A percentile compares a stretch with the other conserved stretches of the same genome.
phyloP scores from a whole-genome alignment of 805 yeast species.

The Lipomyces chichibuensis region DNA sequence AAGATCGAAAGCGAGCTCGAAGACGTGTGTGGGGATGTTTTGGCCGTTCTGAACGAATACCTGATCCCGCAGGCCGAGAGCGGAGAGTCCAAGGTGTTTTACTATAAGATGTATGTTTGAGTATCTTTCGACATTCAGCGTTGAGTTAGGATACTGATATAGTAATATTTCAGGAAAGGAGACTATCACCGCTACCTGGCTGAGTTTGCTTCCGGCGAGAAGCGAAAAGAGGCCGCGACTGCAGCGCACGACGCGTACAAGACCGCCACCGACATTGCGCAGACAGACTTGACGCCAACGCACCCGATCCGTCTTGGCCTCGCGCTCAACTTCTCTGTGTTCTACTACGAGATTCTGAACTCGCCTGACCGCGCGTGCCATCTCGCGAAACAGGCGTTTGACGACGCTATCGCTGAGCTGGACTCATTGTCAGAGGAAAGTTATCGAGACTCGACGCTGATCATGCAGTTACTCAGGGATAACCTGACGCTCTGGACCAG shows the following conservation, averaged over 20 bases:
- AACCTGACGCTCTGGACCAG: constrained; percentile 56
- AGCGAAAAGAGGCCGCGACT: constrained; percentile 92
- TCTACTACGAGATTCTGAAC: constrained; percentile 89
- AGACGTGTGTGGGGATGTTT: constrained; percentile 92
- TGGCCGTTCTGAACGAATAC: constrained; percentile 83
- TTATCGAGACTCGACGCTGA: constrained; percentile 88
- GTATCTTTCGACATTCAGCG: neutral
- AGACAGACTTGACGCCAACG: constrained; percentile 97
- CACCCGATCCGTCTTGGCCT: constrained; percentile 98
- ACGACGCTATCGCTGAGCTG: constrained; percentile 92
- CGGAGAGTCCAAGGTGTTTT: constrained; percentile 97
- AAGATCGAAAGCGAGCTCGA: constrained; percentile 94
- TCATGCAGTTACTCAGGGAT: constrained; percentile 78
- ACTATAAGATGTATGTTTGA: constrained; percentile 76
- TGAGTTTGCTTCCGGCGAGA: constrained; percentile 91
- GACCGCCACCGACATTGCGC: constrained; percentile 96
- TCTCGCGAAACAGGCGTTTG: constrained; percentile 93
- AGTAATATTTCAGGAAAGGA: constrained; percentile 68
- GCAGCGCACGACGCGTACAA: constrained; percentile 94
- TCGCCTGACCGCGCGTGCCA: constrained; percentile 96
- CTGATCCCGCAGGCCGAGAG: constrained; percentile 93
- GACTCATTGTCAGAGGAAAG: constrained; percentile 93
- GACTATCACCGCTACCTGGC: constrained; percentile 99
- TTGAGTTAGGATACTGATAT: neutral
- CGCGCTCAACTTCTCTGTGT: constrained; percentile 90